Conservation (phyloP, 768 basidiomycete genomes). For the Lyophyllum atratum region DNA sequence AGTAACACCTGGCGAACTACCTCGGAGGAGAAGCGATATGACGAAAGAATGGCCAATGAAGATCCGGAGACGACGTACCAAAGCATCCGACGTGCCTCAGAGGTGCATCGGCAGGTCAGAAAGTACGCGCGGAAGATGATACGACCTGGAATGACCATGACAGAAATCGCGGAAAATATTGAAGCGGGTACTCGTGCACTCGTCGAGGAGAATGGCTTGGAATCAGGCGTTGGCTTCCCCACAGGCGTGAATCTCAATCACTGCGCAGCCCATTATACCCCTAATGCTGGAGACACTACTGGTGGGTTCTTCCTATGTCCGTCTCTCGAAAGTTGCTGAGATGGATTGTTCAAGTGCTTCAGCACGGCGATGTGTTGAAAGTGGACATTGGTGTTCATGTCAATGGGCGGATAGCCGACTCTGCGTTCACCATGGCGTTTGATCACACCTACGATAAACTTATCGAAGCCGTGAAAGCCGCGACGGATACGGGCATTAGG, state of each 20-base stretch:
- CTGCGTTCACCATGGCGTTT: conserved; percentile 91
- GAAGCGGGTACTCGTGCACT: conserved; percentile 90
- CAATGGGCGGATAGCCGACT: conserved; percentile 90
- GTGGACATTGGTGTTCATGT: conserved; percentile 98
- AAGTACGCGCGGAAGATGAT: conserved; percentile 80
- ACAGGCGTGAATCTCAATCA: conserved; percentile 93
- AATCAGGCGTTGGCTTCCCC: conserved; percentile 92
- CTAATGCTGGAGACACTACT: conserved; percentile 88
- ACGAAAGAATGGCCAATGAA: conserved; percentile 75
- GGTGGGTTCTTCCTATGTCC: conserved; percentile 45
- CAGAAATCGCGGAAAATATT: conserved; percentile 89
- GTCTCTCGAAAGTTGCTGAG: too few relatives aligned
- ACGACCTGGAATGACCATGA: conserved; percentile 92
- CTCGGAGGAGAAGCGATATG: conserved; percentile 85
- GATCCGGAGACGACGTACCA: conserved; percentile 88
- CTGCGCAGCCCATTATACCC: conserved; percentile 95
- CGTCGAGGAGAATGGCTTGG: conserved; percentile 87
- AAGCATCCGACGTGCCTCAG: conserved; percentile 88
- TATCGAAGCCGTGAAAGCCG: conserved; percentile 89
- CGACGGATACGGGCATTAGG: conserved; percentile 89
- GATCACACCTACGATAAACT: conserved; percentile 90
- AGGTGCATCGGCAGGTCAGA: conserved; percentile 94
- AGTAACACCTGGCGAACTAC: conserved; percentile 90
- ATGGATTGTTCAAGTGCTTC: conserved; percentile 56
- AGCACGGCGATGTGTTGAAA: conserved; percentile 87